Evolutionary conservation across 371 early-diverging fungal species (phyloP), one percentile per base, ranked within the genome.

Genomic region (Rhizopus arrhizus): DNA sequence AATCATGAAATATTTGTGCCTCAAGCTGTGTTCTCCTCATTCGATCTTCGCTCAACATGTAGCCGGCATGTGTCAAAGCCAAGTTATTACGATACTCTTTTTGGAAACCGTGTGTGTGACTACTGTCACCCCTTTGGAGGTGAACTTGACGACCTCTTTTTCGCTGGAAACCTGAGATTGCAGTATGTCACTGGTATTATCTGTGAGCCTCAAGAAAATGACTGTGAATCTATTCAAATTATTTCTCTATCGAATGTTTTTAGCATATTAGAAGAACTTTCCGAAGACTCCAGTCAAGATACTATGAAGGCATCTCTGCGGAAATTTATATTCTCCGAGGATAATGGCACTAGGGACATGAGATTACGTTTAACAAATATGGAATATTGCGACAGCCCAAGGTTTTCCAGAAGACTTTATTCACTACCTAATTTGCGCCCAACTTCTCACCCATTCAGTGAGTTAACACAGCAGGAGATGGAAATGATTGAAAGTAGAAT

Each of bases 81-180:
- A 28, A 16, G 22, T 3, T 59, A 12, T 15, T 16, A 12, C 29
- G 10, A 3, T n/a, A 9, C 60, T 28, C 52, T 29, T 8, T 48
- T 22, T 29, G 48, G 31, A 48, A 22, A 29, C 2, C 22, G 22
- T 28, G 10, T 29, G 12, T 48, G 36, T 38, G 1, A 40, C 5
- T 3, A 57, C 38, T 47, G 60, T 2, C 61, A 49, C 58, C 58
- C 62, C 2, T 70, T 58, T 28, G 70, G 71, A 11, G 78, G 78
- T 10, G 57, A 60, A 8, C 40, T 74, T 7, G 53, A 58, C 0
- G 70, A 70, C 0, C 45, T 74, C 9, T 15, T 70, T 36, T 42
- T 58, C 7, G 61, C 59, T 36, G 70, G 70, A 15, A 74, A 74
- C 35, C 36, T 43, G 16, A 16, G 34, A 3, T 28, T 74, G 36